These are phyloP conservation scores for Calcarisporium arbuscula DNA, from an alignment of 2,329 filamentous ascomycete species.

Conservation along the genomic window DNA sequence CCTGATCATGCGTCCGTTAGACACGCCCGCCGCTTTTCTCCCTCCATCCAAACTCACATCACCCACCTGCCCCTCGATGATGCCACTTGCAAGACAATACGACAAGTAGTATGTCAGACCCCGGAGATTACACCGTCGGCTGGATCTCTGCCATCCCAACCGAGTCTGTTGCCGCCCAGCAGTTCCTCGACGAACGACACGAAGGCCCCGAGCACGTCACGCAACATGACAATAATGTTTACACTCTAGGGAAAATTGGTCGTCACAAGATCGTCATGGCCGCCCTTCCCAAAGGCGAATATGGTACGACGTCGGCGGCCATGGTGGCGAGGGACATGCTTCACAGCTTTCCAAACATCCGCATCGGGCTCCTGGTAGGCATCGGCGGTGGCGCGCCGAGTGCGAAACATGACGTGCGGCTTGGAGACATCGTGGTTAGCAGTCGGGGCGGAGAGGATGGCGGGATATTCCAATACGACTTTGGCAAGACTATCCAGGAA, in stretches of 20 bases:
- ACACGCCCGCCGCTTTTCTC: no score
- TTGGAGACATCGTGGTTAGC: constrained; percentile 19
- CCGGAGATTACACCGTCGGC: constrained; percentile 29
- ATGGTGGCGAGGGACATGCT: constrained; percentile 20
- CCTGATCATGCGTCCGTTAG: no score
- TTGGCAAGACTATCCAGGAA: constrained; percentile 14
- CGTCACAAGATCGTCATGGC: constrained; percentile 14
- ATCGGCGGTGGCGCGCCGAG: constrained; percentile 26
- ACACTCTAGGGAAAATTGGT: constrained; percentile 10
- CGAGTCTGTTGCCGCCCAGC: constrained; percentile 30
- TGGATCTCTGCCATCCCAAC: constrained; percentile 35
- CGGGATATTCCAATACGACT: constrained; percentile 18
- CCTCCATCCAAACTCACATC: no score
- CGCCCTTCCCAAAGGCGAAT: constrained; percentile 7
- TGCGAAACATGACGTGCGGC: constrained; percentile 22
- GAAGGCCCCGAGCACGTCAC: constrained; percentile 17
- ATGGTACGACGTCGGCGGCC: constrained; percentile 10
- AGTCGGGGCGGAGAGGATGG: background rate
- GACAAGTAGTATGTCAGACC: constrained; percentile 2
- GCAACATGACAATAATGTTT: constrained; percentile 7
- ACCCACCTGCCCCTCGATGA: no score
- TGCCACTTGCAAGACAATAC: no score
- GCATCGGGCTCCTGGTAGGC: constrained; percentile 13
- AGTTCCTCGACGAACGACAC: constrained; percentile 29
- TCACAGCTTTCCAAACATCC: constrained; percentile 21